Evolutionary conservation across 2,329 filamentous ascomycete genomes (phyloP), one percentile per base, ranked within the genome.

Genomic region (Diplodia intermedia): DNA sequence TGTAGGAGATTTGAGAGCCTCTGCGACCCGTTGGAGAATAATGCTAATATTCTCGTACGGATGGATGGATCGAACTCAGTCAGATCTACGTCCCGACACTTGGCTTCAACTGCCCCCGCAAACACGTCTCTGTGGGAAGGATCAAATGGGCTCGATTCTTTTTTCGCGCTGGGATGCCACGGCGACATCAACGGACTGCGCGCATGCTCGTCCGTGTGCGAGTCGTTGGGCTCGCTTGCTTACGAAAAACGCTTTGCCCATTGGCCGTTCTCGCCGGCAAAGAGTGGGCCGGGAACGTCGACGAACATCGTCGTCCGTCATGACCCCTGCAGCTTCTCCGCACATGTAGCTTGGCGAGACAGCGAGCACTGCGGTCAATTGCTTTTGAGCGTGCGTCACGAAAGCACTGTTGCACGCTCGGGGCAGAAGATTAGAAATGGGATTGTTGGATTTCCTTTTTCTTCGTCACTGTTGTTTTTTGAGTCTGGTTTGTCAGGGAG

Each of bases 301-400:
- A 36, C 18, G 53, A 31, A 26, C 14, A 20, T 15, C 53, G 15
- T 31, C 43, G 20, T 47, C 43, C 43, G 43, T 20, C 43, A 20
- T 36, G 18, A 38, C 54, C 54, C 54, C 33, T 56, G 54, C 36
- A 33, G n/a, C 33, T 56, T 56, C 54, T 56, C 54, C 54, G 54
- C 54, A 56, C 15, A 23, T 12, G 33, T 36, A 20, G 18, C n/a
- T 33, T 29, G 31, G 31, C 54, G 54, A 40, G n/a, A 56, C 26
- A 36, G 31, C n/a, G 40, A 20, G 43, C 18, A 47, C 18, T n/a
- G 43, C 40, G 3, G 18, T 47, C 43, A n/a, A 20, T 47, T 47
- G 43, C 18, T 47, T 23, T 23, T 26, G n/a, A 56, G 9, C 7
- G 8, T n/a, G n/a, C 7, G 43, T 9, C 3, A 20, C 11, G 18